These are phyloP conservation scores for Pseudogymnoascus sp. DNA, from an alignment of 2,329 filamentous ascomycete species.

Conservation along the genomic window DNA sequence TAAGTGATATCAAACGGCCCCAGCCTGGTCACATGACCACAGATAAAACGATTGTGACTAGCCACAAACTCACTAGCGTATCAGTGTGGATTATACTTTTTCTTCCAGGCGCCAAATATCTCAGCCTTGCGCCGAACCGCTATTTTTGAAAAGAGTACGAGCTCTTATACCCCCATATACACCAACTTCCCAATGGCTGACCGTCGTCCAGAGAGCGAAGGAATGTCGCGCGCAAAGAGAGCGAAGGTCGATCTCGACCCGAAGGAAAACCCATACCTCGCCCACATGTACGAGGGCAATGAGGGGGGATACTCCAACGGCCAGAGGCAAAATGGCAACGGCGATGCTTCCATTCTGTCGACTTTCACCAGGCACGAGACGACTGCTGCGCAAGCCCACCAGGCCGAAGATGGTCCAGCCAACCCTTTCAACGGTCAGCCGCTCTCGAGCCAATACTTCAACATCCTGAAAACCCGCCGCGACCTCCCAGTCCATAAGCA, in stretches of 20 bases:
- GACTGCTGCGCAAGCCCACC: slow-evolving; percentile 64
- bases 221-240: slow-evolving; percentile 39
- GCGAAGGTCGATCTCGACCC: slow-evolving; percentile 40
- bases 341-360: slow-evolving; percentile 40
- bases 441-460: slow-evolving; percentile 79
- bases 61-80: not conserved
- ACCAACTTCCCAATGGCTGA: slow-evolving; percentile 39
- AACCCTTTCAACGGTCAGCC: slow-evolving; percentile 79
- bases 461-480: slow-evolving; percentile 75
- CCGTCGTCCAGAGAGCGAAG: slow-evolving; percentile 45
- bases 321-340: slow-evolving; percentile 25
- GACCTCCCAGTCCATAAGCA: slow-evolving; percentile 89
- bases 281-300: slow-evolving; percentile 66
- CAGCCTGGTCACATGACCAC: not conserved
- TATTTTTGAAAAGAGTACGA: slow-evolving; percentile 9
- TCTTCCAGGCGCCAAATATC: slow-evolving; percentile 9
- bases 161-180: slow-evolving; percentile 1
- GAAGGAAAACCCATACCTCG: slow-evolving; percentile 75
- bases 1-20: not conserved
- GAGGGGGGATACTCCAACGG: slow-evolving; percentile 27
- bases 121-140: slow-evolving; percentile 7
- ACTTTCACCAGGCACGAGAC: slow-evolving; percentile 71
- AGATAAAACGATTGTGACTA: not conserved
- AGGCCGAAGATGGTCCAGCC: slow-evolving; percentile 68
- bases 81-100: slow-evolving; percentile 4